Conservation (phyloP, 352 stramenopile genomes). For the Pythium angustatum region DNA sequence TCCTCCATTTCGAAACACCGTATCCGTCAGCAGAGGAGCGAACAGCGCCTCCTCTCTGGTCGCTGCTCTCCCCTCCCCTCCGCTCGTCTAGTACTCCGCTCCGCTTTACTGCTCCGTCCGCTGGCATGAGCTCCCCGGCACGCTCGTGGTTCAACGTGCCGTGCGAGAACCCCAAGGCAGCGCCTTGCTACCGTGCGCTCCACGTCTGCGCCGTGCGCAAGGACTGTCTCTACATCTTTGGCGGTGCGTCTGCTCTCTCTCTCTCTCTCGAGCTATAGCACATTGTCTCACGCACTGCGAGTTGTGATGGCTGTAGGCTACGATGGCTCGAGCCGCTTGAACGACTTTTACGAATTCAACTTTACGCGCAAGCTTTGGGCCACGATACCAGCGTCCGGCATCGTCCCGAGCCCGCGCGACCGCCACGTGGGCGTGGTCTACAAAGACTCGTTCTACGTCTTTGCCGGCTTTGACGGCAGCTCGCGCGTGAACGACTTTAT, state of each 20-base stretch:
- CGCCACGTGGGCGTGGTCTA: constrained; percentile 94
- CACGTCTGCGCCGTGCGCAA: constrained; percentile 91
- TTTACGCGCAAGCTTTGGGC: constrained; percentile 85
- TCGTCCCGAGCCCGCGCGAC: constrained; percentile 89
- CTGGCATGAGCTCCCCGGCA: constrained; percentile 39
- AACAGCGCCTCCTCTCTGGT: too few relatives aligned
- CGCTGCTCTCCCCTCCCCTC: too few relatives aligned
- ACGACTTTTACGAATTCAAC: constrained; percentile 94
- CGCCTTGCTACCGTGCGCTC: constrained; percentile 92
- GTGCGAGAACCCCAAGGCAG: constrained; percentile 78
- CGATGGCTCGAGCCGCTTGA: constrained; percentile 91
- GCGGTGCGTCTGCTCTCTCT: constrained; percentile 38
- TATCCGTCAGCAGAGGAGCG: neutral
- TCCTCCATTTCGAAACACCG: neutral
- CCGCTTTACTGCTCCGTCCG: neutral
- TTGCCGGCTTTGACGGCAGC: constrained; percentile 93
- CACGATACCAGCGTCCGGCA: constrained; percentile 62
- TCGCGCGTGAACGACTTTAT: constrained; percentile 95
- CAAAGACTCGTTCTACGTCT: constrained; percentile 94
- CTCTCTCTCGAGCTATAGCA: too few relatives aligned
- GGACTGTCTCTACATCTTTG: constrained; percentile 94
- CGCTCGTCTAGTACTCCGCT: too few relatives aligned
- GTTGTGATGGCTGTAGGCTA: too few relatives aligned
- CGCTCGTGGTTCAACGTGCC: constrained; percentile 73
- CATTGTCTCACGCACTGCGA: too few relatives aligned